Percentiles rank a stretch among this genome's conserved stretches.
These are phyloP conservation scores for Eucalyptus pauciflora DNA, from an alignment of 345 rosid species.

Conservation along the genomic window DNA sequence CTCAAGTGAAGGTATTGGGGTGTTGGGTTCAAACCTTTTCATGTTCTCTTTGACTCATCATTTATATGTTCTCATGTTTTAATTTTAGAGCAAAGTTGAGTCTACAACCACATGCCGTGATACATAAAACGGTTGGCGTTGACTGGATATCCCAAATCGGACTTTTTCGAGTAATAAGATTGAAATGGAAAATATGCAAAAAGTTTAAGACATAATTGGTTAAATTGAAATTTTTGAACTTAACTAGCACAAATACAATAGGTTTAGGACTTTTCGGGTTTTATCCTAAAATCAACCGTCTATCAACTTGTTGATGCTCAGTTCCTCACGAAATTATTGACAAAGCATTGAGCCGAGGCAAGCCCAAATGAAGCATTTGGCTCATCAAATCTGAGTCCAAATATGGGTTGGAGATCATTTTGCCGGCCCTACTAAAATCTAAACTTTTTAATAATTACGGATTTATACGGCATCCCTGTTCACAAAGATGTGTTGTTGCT, in stretches of 20 bases:
- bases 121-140: rapidly evolving
- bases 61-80: too few relatives aligned
- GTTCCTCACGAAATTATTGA: too few relatives aligned
- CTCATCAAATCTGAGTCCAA: too few relatives aligned
- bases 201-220: rapidly evolving
- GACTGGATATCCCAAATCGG: rapidly evolving
- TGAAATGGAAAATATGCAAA: too few relatives aligned
- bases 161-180: rapidly evolving
- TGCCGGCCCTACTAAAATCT: neutral
- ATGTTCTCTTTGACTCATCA: too few relatives aligned
- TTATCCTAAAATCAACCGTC: too few relatives aligned
- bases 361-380: neutral
- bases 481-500: neutral
- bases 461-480: too few relatives aligned
- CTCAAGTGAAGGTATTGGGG: rapidly evolving
- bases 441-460: rapidly evolving
- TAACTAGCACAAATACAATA: rapidly evolving
- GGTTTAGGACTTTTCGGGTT: rapidly evolving
- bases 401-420: too few relatives aligned
- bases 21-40: rapidly evolving
- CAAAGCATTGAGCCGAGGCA: neutral
- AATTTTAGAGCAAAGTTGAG: too few relatives aligned
- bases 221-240: too few relatives aligned
- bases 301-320: too few relatives aligned
- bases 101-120: rapidly evolving